A percentile compares a stretch with the other conserved stretches of the same genome.
Evolutionary conservation across 176 grass and related monocot species (phyloP).

Genomic region (Lolium multiflorum): DNA sequence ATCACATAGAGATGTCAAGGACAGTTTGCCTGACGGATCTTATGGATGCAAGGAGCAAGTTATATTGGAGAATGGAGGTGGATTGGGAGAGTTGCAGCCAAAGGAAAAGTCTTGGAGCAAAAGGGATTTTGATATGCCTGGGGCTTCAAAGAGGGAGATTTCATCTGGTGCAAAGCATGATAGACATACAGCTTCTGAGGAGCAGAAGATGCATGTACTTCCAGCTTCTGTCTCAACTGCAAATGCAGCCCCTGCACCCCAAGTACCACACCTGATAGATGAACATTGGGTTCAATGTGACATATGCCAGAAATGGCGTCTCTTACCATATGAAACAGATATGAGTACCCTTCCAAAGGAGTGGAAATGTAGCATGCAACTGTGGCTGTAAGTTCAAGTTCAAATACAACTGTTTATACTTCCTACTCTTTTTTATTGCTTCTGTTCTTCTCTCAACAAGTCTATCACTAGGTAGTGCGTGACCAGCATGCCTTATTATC

Average conservation of each 20-base stretch:
- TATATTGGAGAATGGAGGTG: slow-evolving; percentile 59
- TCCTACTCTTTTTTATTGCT: slow-evolving; percentile 2
- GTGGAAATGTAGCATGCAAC: slow-evolving; percentile 92
- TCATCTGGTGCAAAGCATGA: slow-evolving; percentile 58
- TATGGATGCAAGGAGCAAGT: slow-evolving; percentile 36
- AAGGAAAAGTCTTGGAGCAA: slow-evolving; percentile 60
- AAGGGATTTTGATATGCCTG: slow-evolving; percentile 59
- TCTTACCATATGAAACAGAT: slow-evolving; percentile 83
- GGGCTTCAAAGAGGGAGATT: slow-evolving; percentile 57
- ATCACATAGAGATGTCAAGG: slow-evolving; percentile 53
- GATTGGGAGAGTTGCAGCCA: slow-evolving; percentile 44
- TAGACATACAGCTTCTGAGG: slow-evolving; percentile 43
- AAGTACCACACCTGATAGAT: slow-evolving; percentile 69
- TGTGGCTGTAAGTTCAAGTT: slow-evolving; percentile 92
- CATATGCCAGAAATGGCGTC: slow-evolving; percentile 94
- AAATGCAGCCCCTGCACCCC: slow-evolving; percentile 49
- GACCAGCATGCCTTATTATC: not conserved
- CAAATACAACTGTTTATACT: slow-evolving; percentile 23
- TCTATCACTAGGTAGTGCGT: slow-evolving; percentile 34
- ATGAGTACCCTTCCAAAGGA: slow-evolving; percentile 72
- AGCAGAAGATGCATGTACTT: slow-evolving; percentile 57
- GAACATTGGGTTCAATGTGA: slow-evolving; percentile 98
- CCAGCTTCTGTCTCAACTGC: slow-evolving; percentile 54
- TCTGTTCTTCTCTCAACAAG: not conserved
- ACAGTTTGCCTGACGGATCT: slow-evolving; percentile 47